A percentile compares a stretch with the other conserved stretches of the same genome.
Conservation (phyloP, 768 basidiomycete genomes). For the Suillus luteus region DNA sequence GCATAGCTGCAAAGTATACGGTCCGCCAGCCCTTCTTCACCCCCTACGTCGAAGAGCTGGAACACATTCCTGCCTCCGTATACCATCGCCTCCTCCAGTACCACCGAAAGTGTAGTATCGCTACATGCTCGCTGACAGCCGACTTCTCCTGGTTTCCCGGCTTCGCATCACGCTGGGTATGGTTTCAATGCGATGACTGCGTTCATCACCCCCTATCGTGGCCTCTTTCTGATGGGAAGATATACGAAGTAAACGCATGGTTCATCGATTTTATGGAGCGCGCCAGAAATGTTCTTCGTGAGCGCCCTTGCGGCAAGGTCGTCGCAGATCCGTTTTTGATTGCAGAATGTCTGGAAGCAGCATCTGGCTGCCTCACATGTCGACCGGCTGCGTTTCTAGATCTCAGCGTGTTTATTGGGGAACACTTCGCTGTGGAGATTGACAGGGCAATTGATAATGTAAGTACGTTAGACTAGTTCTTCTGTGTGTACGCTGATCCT, state of each 20-base stretch:
- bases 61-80: constrained; percentile 38
- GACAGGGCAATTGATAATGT: constrained; percentile 33
- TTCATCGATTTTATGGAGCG: constrained; percentile 40
- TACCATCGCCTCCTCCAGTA: constrained; percentile 40
- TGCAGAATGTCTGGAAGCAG: constrained; percentile 33
- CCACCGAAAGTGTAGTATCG: constrained; percentile 36
- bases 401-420: constrained; percentile 34
- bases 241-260: constrained; percentile 37
- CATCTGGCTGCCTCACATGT: constrained; percentile 30
- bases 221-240: constrained; percentile 37
- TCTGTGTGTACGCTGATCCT: constrained; percentile 15
- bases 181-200: constrained; percentile 42
- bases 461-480: constrained; percentile 5
- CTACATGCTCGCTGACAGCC: constrained; percentile 32
- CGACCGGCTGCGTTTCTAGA: constrained; percentile 34
- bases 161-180: constrained; percentile 39
- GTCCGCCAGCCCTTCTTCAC: constrained; percentile 38
- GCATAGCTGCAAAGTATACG: constrained; percentile 38
- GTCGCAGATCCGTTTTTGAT: constrained; percentile 33
- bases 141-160: constrained; percentile 40
- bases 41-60: constrained; percentile 38
- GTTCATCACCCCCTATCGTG: constrained; percentile 35
- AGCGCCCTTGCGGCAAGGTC: constrained; percentile 34
- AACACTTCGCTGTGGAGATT: constrained; percentile 32
- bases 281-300: constrained; percentile 30